Evolutionary conservation across 78 protist genomes (phyloP), one percentile per base, ranked within the genome.

Genomic region (Dictyostelium discoideum): DNA sequence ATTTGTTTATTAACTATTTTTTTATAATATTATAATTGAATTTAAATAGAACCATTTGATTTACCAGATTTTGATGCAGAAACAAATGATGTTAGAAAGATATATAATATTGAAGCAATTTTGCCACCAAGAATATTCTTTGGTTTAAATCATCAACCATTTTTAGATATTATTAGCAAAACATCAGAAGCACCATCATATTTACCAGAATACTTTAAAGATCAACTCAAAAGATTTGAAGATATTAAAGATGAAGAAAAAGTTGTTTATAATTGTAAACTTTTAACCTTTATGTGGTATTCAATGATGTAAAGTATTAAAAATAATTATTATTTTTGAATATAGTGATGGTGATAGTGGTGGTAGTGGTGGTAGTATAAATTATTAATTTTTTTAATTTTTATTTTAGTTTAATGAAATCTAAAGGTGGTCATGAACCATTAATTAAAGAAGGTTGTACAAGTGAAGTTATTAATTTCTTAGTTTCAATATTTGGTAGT

Each of bases 101-200:
- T 90, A 26, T 90, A 90, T 54, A 63, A 69, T 63, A 67, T 82
- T 60, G 95, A 90, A 50, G 83, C 83, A 54, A 73, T 88, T n/a
- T 26, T 88, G 6, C 94, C 94, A 88, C 86, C 74, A 42, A 37
- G 74, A 42, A 80, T 88, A n/a, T 88, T 79, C 72, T 88, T 63
- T 80, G 80, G 63, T 24, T 16, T 88, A 16, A 65, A 87, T 63
- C 85, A 69, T 60, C 60, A 80, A 65, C 14, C 65, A 39, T 88
- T 80, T 63, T 82, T 82, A 13, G 72, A 82, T 16, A 82, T 82
- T 16, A 0, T 50, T 26, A 10, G 2, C 1, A 26, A 54, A 20
- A 63, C 26, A 39, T 22, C 42, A 82, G 18, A 20, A 60, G 87
- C 63, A 10, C 69, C 65, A 60, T n/a, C 29, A 24, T 81, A 37